A percentile compares a stretch with the other conserved stretches of the same genome.
phyloP scores from a whole-genome alignment of 1,284 basidiomycete genomes.

The Malassezia cuniculi region DNA sequence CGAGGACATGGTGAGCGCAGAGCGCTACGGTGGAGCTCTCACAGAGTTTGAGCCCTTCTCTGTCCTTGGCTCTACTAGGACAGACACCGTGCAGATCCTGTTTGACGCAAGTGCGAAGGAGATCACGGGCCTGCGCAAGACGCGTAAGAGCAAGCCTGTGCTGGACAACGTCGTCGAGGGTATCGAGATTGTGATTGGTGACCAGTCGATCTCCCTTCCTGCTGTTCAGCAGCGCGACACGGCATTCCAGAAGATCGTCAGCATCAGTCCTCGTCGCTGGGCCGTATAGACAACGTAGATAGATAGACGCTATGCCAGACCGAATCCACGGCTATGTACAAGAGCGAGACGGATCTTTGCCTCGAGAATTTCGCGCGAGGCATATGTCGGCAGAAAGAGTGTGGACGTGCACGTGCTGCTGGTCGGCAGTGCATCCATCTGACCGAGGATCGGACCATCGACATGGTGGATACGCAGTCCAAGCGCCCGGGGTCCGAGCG shows the following conservation, averaged over 20 bases:
- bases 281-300: background rate
- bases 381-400: conserved; percentile 25
- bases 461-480: conserved; percentile 26
- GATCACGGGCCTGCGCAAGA: conserved; percentile 6
- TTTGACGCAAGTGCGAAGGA: conserved; percentile 5
- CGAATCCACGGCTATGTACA: conserved; percentile 27
- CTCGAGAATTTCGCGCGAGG: conserved; percentile 6
- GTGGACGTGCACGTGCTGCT: conserved; percentile 31
- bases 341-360: conserved; percentile 21
- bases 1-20: conserved; percentile 2
- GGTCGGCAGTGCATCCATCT: conserved; percentile 23
- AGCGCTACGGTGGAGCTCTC: conserved; percentile 1
- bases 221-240: conserved; percentile 7
- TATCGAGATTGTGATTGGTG: conserved; percentile 9
- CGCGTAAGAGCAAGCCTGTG: conserved; percentile 11
- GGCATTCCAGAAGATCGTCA: conserved; percentile 8
- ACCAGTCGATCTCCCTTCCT: conserved; percentile 2
- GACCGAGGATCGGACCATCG: conserved; percentile 2
- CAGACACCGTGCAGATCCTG: conserved; percentile 1
- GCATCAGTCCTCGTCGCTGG: conserved; percentile 7
- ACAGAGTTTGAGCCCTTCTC: conserved; percentile 3
- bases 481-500: conserved; percentile 18
- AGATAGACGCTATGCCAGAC: conserved; percentile 12
- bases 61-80: background rate
- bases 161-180: conserved; percentile 9